A percentile compares a stretch with the other conserved stretches of the same genome.
Conservation (phyloP, 805 yeast species). For the Nakazawaea molendinolei region DNA sequence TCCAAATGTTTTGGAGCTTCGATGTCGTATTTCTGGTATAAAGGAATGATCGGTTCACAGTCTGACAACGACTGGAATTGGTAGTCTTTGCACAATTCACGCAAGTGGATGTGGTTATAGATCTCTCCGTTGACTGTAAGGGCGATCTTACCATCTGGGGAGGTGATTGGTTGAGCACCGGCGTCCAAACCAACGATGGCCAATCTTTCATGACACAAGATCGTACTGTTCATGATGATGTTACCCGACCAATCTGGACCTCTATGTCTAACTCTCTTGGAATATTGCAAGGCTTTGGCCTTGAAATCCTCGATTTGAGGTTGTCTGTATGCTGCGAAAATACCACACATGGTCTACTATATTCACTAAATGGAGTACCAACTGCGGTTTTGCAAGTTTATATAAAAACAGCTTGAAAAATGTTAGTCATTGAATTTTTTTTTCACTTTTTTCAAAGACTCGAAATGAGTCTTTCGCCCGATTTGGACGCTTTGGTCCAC, state of each 20-base stretch:
- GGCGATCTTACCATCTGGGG: constrained; percentile 63
- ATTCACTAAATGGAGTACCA: too few species aligned
- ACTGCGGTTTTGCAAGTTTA: not conserved
- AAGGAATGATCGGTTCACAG: constrained; percentile 96
- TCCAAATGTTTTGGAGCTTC: constrained; percentile 92
- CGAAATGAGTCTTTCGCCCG: too few species aligned
- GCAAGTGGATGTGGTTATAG: constrained; percentile 88
- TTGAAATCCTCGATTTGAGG: constrained; percentile 77
- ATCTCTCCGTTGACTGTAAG: constrained; percentile 97
- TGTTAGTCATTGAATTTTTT: too few species aligned
- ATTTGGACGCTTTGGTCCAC: too few species aligned
- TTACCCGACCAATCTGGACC: constrained; percentile 99
- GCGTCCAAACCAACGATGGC: constrained; percentile 96
- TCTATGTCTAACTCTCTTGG: constrained; percentile 94
- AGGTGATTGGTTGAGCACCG: constrained; percentile 96
- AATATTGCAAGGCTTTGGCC: constrained; percentile 78
- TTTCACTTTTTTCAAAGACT: too few species aligned
- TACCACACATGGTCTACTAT: constrained; percentile 98
- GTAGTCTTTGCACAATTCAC: constrained; percentile 71
- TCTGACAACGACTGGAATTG: constrained; percentile 81
- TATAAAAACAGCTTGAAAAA: too few species aligned
- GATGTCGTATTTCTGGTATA: constrained; percentile 76
- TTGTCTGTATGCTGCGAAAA: constrained; percentile 86
- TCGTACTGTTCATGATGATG: constrained; percentile 67
- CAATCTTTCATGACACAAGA: constrained; percentile 90